Conservation (phyloP, 1,139 yeast genomes). For the Pichia norvegensis region DNA sequence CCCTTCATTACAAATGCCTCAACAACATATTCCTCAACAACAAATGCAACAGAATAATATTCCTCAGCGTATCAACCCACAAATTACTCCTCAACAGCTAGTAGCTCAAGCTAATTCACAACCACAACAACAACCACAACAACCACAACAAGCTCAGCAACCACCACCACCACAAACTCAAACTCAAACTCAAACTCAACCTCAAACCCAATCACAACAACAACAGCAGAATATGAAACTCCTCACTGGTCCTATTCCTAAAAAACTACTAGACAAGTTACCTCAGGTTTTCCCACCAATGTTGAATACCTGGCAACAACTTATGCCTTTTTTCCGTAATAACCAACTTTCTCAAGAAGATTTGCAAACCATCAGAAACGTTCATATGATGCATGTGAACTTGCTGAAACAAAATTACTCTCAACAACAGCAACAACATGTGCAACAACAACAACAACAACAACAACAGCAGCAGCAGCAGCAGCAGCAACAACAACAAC, state of each 20-base stretch:
- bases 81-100: constrained; percentile 11
- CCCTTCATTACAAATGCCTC: constrained; percentile 8
- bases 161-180: constrained; percentile 12
- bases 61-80: not conserved
- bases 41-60: not conserved
- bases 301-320: constrained; percentile 75
- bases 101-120: constrained; percentile 7
- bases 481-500: constrained; percentile 15
- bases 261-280: constrained; percentile 56
- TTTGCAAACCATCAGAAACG: constrained; percentile 50
- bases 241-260: constrained; percentile 65
- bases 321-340: constrained; percentile 55
- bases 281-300: constrained; percentile 74
- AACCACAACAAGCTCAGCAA: not conserved
- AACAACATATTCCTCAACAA: constrained; percentile 4
- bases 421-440: constrained; percentile 14
- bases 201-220: constrained; percentile 15
- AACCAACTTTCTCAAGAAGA: constrained; percentile 49
- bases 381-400: constrained; percentile 52
- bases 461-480: constrained; percentile 16
- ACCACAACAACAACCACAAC: constrained; percentile 16
- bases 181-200: constrained; percentile 14
- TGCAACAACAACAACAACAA: constrained; percentile 20
- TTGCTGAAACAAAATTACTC: constrained; percentile 30
- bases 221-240: constrained; percentile 30